Conservation (phyloP, 495 filamentous ascomycete species). For the Penicillium coffeae region DNA sequence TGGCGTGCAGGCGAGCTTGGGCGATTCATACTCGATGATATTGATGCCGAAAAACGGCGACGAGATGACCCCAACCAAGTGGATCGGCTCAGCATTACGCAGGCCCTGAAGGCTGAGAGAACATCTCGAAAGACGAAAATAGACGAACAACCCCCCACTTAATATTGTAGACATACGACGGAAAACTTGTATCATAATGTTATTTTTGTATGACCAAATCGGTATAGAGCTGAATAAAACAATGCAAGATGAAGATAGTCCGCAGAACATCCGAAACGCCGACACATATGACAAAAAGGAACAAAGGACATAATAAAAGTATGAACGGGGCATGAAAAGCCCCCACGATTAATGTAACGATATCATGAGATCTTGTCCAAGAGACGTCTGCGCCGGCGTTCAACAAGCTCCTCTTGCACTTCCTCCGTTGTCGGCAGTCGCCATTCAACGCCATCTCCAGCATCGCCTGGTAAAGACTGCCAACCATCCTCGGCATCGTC, state of each 20-base stretch:
- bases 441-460: constrained; percentile 80
- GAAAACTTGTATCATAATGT: constrained; percentile 2
- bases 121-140: constrained; percentile 30
- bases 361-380: constrained; percentile 71
- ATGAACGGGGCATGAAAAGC: not conserved
- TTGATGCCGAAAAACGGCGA: constrained; percentile 53
- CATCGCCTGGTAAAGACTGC: constrained; percentile 83
- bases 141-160: constrained; percentile 18
- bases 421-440: constrained; percentile 81
- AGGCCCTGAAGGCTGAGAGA: constrained; percentile 40
- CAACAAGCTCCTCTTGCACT: constrained; percentile 87
- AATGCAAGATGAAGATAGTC: constrained; percentile 22
- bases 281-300: constrained; percentile 15
- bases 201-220: constrained; percentile 18
- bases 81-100: constrained; percentile 37
- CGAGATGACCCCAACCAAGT: constrained; percentile 37
- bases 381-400: constrained; percentile 74
- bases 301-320: constrained; percentile 1
- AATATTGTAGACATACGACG: constrained; percentile 24
- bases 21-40: constrained; percentile 73
- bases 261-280: constrained; percentile 26
- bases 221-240: constrained; percentile 10
- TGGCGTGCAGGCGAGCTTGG: constrained; percentile 79
- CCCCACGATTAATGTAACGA: not conserved
- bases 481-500: constrained; percentile 57